Evolutionary conservation across 208 protist genomes (phyloP).

Genomic region (Polymyxa betae): DNA sequence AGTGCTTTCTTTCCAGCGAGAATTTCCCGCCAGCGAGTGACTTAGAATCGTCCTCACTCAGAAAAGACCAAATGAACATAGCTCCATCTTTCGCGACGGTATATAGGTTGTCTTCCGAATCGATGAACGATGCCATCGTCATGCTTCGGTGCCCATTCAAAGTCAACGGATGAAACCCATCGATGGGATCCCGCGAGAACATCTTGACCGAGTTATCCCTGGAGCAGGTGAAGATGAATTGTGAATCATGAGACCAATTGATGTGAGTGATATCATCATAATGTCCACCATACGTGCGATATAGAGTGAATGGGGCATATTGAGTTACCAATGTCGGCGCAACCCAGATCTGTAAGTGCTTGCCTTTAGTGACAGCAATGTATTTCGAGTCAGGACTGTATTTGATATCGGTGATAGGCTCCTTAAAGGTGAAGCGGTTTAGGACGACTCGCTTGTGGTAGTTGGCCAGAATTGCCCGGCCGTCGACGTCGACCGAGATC

Average conservation of each 20-base stretch:
- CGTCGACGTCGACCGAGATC: slow-evolving; percentile 71
- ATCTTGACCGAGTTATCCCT: slow-evolving; percentile 71
- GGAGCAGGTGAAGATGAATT: slow-evolving; percentile 69
- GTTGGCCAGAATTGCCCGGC: slow-evolving; percentile 74
- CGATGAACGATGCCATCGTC: slow-evolving; percentile 61
- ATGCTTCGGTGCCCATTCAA: slow-evolving; percentile 71
- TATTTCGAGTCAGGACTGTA: slow-evolving; percentile 75
- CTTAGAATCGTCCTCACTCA: neutral
- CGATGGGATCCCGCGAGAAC: slow-evolving; percentile 69
- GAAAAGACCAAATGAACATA: slow-evolving; percentile 68
- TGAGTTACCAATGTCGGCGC: slow-evolving; percentile 65
- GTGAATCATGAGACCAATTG: slow-evolving; percentile 73
- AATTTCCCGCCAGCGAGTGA: slow-evolving; percentile 13
- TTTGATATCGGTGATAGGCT: slow-evolving; percentile 57
- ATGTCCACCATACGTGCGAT: slow-evolving; percentile 72
- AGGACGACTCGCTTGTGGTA: slow-evolving; percentile 68
- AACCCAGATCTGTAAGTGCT: slow-evolving; percentile 69
- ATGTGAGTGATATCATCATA: slow-evolving; percentile 73
- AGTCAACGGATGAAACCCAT: slow-evolving; percentile 67
- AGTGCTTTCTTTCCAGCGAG: slow-evolving; percentile 41
- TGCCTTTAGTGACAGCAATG: slow-evolving; percentile 61
- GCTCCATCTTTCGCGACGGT: slow-evolving; percentile 72
- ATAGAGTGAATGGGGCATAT: slow-evolving; percentile 73
- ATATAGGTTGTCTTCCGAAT: slow-evolving; percentile 59
- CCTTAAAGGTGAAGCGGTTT: slow-evolving; percentile 76